Evolutionary conservation across 2,329 filamentous ascomycete genomes (phyloP).

Genomic region (Penicillium sp.): DNA sequence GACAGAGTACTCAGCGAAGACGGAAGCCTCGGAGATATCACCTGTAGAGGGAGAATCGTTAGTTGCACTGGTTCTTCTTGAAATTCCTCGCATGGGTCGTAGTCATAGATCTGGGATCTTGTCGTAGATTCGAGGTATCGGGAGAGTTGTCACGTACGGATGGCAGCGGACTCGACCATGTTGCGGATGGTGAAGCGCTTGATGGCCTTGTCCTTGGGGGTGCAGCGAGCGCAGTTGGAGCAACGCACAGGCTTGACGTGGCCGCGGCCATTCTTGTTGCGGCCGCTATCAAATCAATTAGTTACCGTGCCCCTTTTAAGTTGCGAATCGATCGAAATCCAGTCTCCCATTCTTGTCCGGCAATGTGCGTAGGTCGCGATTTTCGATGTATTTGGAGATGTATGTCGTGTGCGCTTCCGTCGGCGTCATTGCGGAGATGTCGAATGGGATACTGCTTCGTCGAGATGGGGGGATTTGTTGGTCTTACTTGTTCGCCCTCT

Average conservation of each 20-base stretch:
- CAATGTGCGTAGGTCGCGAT: conserved; percentile 19
- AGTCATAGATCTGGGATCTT: neutral
- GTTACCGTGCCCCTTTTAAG: conserved; percentile 14
- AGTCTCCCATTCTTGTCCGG: conserved; percentile 21
- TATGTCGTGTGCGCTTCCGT: conserved; percentile 14
- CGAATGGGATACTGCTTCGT: conserved; percentile 27
- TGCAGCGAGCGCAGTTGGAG: conserved; percentile 86
- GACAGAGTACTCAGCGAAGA: conserved; percentile 98
- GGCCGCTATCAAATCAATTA: conserved; percentile 63
- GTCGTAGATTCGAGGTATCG: conserved; percentile 5
- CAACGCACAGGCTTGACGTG: conserved; percentile 99
- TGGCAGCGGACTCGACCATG: conserved; percentile 99
- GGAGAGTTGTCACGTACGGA: conserved; percentile 69
- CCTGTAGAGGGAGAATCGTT: conserved; percentile 54
- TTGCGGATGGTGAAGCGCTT: conserved; percentile 99
- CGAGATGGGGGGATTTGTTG: conserved; percentile 22
- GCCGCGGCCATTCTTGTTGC: conserved; percentile 99
- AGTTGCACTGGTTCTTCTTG: conserved; percentile 3
- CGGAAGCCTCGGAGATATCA: conserved; percentile 99
- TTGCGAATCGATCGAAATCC: conserved; percentile 12
- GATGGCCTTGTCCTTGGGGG: conserved; percentile 99
- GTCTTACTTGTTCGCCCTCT: conserved; percentile 70
- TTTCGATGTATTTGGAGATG: conserved; percentile 5
- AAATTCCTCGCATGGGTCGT: neutral
- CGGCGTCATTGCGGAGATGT: conserved; percentile 27